Conservation (phyloP, 106 monocot genomes). For the Dioscorea dumetorum region DNA sequence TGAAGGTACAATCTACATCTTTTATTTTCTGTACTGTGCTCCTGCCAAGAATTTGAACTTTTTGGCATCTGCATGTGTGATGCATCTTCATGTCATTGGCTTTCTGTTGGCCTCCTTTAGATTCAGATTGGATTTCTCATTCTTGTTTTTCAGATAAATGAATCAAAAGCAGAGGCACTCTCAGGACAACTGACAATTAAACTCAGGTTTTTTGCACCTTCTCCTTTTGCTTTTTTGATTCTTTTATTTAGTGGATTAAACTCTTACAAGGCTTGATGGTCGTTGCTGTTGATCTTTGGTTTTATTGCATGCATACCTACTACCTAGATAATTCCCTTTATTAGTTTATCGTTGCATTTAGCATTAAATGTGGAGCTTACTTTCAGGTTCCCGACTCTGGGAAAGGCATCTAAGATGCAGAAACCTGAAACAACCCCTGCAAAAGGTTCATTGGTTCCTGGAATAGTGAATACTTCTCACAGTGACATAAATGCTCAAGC, state of each 20-base stretch:
- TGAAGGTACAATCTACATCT: slow-evolving; percentile 47
- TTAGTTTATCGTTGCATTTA: neutral
- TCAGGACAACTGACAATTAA: slow-evolving; percentile 45
- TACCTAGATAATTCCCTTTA: neutral
- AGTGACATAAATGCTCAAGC: slow-evolving; percentile 15
- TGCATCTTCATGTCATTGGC: too few relatives aligned
- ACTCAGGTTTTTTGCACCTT: slow-evolving; percentile 33
- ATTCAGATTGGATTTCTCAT: neutral
- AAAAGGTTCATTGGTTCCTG: slow-evolving; percentile 36
- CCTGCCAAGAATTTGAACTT: too few relatives aligned
- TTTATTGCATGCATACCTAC: too few relatives aligned
- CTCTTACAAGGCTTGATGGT: too few relatives aligned
- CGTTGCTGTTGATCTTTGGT: too few relatives aligned
- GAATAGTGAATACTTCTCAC: slow-evolving; percentile 11
- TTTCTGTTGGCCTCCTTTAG: too few relatives aligned
- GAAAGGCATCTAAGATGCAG: slow-evolving; percentile 33
- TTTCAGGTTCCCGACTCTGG: slow-evolving; percentile 65
- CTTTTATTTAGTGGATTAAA: too few relatives aligned
- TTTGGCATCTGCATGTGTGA: too few relatives aligned
- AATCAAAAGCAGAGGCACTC: slow-evolving; percentile 40
- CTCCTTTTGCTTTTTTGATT: slow-evolving; percentile 1
- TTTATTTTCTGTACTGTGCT: neutral
- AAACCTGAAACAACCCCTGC: slow-evolving; percentile 35
- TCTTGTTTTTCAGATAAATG: slow-evolving; percentile 62
- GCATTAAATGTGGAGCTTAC: neutral